Evolutionary conservation across 208 protist genomes (phyloP).

Genomic region (Balamuthia mandrillaris): DNA sequence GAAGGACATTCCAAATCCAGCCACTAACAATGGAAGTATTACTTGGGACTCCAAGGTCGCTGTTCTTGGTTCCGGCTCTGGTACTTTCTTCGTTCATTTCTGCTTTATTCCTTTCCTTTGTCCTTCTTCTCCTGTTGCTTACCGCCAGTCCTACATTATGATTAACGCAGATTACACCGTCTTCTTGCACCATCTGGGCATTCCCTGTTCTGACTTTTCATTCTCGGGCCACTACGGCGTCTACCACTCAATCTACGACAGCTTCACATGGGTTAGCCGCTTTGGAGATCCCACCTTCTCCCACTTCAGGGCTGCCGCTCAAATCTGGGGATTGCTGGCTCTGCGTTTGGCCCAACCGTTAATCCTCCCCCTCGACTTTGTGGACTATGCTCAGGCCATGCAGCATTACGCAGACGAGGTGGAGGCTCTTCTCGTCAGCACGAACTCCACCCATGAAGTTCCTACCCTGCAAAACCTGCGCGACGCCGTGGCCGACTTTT

Average conservation of each 20-base stretch:
- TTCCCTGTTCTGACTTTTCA: no score
- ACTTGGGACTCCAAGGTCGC: no score
- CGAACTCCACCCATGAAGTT: background rate
- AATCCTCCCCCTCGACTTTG: background rate
- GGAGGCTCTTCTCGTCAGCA: background rate
- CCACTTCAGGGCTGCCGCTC: background rate
- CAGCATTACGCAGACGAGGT: background rate
- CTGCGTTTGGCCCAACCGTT: background rate
- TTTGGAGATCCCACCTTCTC: background rate
- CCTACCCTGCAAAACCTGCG: background rate
- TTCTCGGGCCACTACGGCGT: background rate
- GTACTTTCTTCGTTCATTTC: no score
- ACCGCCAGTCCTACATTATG: no score
- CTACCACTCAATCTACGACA: conserved; percentile 1
- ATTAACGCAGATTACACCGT: no score
- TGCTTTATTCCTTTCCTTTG: no score
- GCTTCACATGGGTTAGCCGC: background rate
- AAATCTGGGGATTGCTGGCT: background rate
- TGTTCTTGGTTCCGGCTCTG: no score
- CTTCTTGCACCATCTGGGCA: no score
- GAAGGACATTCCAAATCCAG: no score
- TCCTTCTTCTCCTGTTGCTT: no score
- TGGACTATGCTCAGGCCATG: background rate
- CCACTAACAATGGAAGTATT: no score
- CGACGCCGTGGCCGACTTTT: background rate